These are phyloP conservation scores for Podila minutissima DNA, from an alignment of 192 early-diverging fungal species.

Conservation along the genomic window DNA sequence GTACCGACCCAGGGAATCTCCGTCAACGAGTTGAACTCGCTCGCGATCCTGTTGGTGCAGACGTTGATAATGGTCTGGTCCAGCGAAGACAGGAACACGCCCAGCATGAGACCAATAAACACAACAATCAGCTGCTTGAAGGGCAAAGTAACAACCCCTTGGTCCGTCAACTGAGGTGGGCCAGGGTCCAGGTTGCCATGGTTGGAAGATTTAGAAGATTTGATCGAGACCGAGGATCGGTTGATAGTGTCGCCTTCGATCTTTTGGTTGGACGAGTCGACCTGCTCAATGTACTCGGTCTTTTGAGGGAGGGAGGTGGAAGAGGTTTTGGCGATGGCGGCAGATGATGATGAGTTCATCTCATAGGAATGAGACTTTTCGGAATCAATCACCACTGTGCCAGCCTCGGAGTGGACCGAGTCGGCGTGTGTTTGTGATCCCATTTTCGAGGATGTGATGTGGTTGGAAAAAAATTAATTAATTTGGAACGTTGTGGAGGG, in stretches of 20 bases:
- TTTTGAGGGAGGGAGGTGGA: constrained; percentile 5
- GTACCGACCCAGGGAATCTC: constrained; percentile 70
- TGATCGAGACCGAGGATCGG: no score
- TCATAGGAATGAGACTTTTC: constrained; percentile 19
- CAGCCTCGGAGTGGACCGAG: constrained; percentile 36
- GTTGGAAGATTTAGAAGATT: constrained; percentile 8
- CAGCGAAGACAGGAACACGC: constrained; percentile 70
- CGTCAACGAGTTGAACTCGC: constrained; percentile 67
- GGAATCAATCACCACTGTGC: constrained; percentile 31
- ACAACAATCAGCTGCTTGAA: constrained; percentile 44
- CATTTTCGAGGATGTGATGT: neutral
- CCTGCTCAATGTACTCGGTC: constrained; percentile 18
- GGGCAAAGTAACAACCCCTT: constrained; percentile 16
- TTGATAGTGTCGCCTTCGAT: neutral
- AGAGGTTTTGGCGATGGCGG: neutral
- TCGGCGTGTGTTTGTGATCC: constrained; percentile 10
- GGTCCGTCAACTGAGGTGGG: neutral
- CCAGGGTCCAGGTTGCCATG: constrained; percentile 29
- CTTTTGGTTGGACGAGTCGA: constrained; percentile 2
- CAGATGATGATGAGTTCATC: constrained; percentile 8
- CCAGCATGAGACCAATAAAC: constrained; percentile 55
- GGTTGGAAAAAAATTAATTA: neutral
- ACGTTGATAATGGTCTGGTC: constrained; percentile 86
- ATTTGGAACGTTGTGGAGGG: neutral
- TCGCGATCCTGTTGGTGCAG: constrained; percentile 69